A percentile compares a stretch with the other conserved stretches of the same genome.
phyloP scores from a whole-genome alignment of 352 stramenopile genomes.

The Phytophthora fragariaefolia region DNA sequence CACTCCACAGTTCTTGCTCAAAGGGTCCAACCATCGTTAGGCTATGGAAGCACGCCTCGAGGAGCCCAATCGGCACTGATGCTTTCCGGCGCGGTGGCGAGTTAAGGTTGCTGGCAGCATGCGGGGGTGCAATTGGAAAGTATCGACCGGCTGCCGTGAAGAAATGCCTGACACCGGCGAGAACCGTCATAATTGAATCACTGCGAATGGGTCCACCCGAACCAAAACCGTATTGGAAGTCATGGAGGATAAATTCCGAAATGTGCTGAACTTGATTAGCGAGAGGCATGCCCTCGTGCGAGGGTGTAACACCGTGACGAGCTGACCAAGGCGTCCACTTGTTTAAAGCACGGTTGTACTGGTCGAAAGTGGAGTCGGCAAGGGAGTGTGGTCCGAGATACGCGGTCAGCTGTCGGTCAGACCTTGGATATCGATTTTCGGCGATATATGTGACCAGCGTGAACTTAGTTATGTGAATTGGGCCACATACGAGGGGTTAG shows the following conservation, averaged over 20 bases:
- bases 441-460: conserved; percentile 1
- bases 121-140: conserved; percentile 7
- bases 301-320: neutral
- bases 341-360: neutral
- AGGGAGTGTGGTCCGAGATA: conserved; percentile 20
- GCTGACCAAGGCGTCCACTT: neutral
- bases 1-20: conserved; percentile 5
- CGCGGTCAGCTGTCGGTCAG: neutral
- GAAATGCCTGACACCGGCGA: conserved; percentile 8
- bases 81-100: neutral
- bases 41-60: conserved; percentile 6
- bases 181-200: neutral
- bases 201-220: neutral
- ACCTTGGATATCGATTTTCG: neutral
- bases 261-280: neutral
- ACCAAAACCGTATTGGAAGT: neutral
- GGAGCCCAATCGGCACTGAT: conserved; percentile 9
- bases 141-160: neutral
- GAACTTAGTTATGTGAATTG: neutral
- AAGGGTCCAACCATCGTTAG: neutral
- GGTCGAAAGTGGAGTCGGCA: conserved; percentile 10
- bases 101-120: conserved; percentile 6
- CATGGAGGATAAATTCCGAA: neutral
- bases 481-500: neutral
- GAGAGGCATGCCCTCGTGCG: neutral